phyloP scores from a whole-genome alignment of 1,284 basidiomycete genomes.

The Rhodotorula mucilaginosa region DNA sequence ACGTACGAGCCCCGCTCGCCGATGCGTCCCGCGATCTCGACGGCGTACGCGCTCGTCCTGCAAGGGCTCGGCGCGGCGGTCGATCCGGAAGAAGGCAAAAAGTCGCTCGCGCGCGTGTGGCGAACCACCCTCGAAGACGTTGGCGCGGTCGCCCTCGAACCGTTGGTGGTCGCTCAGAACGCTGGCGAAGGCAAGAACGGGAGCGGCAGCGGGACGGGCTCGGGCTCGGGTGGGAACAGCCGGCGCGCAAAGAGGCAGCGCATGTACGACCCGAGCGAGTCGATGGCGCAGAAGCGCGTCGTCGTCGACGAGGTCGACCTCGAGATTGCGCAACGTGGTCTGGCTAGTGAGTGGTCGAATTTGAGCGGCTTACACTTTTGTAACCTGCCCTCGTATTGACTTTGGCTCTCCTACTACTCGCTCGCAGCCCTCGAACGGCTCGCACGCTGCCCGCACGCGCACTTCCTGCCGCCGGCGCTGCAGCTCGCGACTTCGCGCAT shows the following conservation, averaged over 20 bases:
- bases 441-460: conserved; percentile 19
- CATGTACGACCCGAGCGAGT: conserved; percentile 36
- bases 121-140: conserved; percentile 34
- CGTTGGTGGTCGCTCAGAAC: conserved; percentile 12
- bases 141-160: conserved; percentile 32
- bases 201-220: background rate
- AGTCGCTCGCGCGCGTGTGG: conserved; percentile 35
- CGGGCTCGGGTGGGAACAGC: conserved; percentile 18
- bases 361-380: background rate
- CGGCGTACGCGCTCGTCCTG: conserved; percentile 27
- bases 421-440: conserved; percentile 33
- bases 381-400: background rate
- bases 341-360: conserved; percentile 24
- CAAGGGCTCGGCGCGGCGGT: conserved; percentile 17
- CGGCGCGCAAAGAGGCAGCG: conserved; percentile 29
- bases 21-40: conserved; percentile 29
- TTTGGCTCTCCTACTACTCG: background rate
- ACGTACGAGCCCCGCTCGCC: conserved; percentile 27
- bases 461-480: conserved; percentile 33
- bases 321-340: conserved; percentile 25
- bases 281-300: conserved; percentile 19
- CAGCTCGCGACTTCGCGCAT: conserved; percentile 36
- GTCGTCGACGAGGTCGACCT: conserved; percentile 27
- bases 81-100: conserved; percentile 37
- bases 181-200: background rate